Conservation (phyloP, 768 basidiomycete genomes). For the Suillus variegatus region DNA sequence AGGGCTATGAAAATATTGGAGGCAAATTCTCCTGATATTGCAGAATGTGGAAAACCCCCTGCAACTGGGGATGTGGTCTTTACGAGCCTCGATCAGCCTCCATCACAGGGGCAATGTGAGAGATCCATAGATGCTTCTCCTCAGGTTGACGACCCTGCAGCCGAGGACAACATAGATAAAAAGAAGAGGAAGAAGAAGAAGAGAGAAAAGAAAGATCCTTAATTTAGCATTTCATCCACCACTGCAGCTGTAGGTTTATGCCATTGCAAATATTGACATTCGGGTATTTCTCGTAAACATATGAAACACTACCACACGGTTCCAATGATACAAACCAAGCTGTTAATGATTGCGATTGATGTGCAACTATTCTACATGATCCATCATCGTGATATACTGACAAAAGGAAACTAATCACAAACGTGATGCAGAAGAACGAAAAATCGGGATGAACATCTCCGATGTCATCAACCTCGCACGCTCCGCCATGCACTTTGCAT, state of each 20-base stretch:
- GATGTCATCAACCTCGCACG: slow-evolving; percentile 47
- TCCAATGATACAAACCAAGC: slow-evolving; percentile 10
- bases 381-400: slow-evolving; percentile 3
- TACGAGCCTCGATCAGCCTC: background rate
- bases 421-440: background rate
- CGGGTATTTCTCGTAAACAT: background rate
- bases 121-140: slow-evolving; percentile 6
- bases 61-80: background rate
- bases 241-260: background rate
- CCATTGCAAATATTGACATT: background rate
- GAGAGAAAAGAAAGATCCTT: background rate
- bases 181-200: background rate
- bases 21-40: background rate
- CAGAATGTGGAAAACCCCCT: background rate
- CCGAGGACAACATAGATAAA: background rate
- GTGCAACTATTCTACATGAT: slow-evolving; percentile 18
- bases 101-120: slow-evolving; percentile 9
- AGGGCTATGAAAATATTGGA: slow-evolving; percentile 7
- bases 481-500: slow-evolving; percentile 91
- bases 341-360: slow-evolving; percentile 5
- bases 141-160: background rate
- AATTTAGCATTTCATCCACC: background rate
- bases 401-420: background rate
- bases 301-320: background rate
- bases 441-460: background rate